Conservation (phyloP, 495 filamentous ascomycete species). For the Jackrogersella minutella region DNA sequence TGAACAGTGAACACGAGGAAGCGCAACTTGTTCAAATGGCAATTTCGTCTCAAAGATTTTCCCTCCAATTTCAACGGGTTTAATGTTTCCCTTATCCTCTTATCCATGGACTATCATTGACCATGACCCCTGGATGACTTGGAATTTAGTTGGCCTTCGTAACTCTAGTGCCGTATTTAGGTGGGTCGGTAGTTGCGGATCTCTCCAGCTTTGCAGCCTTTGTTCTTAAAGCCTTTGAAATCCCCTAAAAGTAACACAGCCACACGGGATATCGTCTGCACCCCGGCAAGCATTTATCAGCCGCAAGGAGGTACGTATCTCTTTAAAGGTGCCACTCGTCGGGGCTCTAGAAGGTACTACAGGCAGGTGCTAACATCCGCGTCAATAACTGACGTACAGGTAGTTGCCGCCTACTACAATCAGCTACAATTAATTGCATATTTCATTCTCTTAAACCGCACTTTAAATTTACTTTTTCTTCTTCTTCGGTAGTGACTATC, state of each 20-base stretch:
- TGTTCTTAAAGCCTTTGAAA: not conserved
- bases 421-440: not conserved
- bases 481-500: not conserved
- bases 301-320: not conserved
- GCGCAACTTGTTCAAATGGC: slow-evolving; percentile 33
- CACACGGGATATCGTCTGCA: slow-evolving; percentile 1
- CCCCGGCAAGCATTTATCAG: slow-evolving; percentile 2
- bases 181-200: slow-evolving; percentile 13
- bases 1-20: slow-evolving; percentile 21
- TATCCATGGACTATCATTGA: not conserved
- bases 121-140: slow-evolving; percentile 14
- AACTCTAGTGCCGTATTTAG: slow-evolving; percentile 4
- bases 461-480: not conserved
- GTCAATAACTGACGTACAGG: slow-evolving; percentile 18
- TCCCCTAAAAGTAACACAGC: slow-evolving; percentile 1
- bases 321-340: not conserved
- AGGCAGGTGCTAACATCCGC: not conserved
- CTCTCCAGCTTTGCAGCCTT: not conserved
- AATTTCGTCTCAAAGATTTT: slow-evolving; percentile 37
- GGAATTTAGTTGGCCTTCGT: slow-evolving; percentile 16
- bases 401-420: slow-evolving; percentile 19
- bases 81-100: too few relatives aligned
- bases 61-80: slow-evolving; percentile 29
- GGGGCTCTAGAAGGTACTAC: slow-evolving; percentile 24
- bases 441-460: not conserved